phyloP scores from a whole-genome alignment of 1,139 yeast genomes.

The Hansenula lynferdii region DNA sequence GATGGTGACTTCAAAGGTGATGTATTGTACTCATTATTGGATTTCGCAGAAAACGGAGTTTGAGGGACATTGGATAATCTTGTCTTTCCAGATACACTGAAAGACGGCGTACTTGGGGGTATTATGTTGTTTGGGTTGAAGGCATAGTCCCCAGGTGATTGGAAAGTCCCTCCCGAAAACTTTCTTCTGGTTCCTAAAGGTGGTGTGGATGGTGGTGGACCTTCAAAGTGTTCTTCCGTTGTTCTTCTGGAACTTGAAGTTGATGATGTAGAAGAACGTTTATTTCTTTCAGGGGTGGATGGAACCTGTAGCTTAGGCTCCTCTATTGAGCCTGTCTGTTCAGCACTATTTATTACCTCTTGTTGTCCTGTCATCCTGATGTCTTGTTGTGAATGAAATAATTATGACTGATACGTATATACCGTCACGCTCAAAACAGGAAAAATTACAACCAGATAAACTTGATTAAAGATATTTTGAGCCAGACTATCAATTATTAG shows the following conservation, averaged over 20 bases:
- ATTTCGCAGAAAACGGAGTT: constrained; percentile 27
- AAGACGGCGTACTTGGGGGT: constrained; percentile 17
- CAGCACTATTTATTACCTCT: background rate
- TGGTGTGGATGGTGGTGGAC: constrained; percentile 18
- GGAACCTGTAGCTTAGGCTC: constrained; percentile 5
- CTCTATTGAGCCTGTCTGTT: too few relatives aligned
- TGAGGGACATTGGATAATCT: constrained; percentile 25
- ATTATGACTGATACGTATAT: too few relatives aligned
- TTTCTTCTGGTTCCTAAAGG: constrained; percentile 6
- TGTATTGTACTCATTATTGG: constrained; percentile 23
- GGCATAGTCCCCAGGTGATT: constrained; percentile 12
- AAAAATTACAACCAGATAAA: too few relatives aligned
- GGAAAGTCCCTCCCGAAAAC: constrained; percentile 4
- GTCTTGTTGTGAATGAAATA: too few relatives aligned
- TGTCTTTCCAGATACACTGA: constrained; percentile 2
- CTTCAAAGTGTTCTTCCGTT: background rate
- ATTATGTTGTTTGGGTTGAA: constrained; percentile 3
- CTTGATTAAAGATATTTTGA: too few relatives aligned
- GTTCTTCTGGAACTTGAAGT: constrained; percentile 1
- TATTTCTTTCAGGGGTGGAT: constrained; percentile 12
- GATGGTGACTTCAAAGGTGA: constrained; percentile 34
- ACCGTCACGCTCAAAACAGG: too few relatives aligned
- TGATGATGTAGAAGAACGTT: constrained; percentile 6
- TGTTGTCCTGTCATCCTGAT: background rate
- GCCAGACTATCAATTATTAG: too few relatives aligned